Evolutionary conservation across 352 stramenopile genomes (phyloP).

Genomic region (Thalassiosira sp.): DNA sequence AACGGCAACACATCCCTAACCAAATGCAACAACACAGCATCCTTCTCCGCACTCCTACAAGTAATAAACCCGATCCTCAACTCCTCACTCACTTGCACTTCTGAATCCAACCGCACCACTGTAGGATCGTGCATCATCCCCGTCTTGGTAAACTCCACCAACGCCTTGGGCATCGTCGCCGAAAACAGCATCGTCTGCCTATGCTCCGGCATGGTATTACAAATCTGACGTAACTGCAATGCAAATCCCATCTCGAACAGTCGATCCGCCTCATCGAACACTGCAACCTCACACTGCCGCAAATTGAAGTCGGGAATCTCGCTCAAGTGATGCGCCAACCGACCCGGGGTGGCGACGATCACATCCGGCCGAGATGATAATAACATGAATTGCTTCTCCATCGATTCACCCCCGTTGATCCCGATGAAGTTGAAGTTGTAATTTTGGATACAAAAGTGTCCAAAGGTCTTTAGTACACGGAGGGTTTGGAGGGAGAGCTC

Average conservation of each 20-base stretch:
- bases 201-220: conserved; percentile 89
- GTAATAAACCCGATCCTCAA: conserved; percentile 97
- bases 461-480: conserved; percentile 70
- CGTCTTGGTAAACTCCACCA: conserved; percentile 98
- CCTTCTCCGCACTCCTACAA: conserved; percentile 92
- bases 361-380: conserved; percentile 90
- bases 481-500: conserved; percentile 81
- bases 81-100: conserved; percentile 97
- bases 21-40: conserved; percentile 95
- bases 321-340: conserved; percentile 90
- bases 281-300: conserved; percentile 84
- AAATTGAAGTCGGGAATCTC: conserved; percentile 84
- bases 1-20: conserved; percentile 91
- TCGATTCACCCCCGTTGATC: conserved; percentile 95
- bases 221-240: conserved; percentile 93
- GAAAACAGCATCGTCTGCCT: conserved; percentile 99
- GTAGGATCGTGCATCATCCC: conserved; percentile 96
- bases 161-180: conserved; percentile 95
- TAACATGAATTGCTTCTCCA: conserved; percentile 97
- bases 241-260: conserved; percentile 99
- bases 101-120: conserved; percentile 96
- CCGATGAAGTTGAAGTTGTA: conserved; percentile 68
- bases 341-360: conserved; percentile 96
- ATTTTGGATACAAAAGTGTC: conserved; percentile 43
- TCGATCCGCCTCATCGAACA: conserved; percentile 99